phyloP scores from a whole-genome alignment of 805 yeast genomes.

The Isabelozyma gotoi region DNA sequence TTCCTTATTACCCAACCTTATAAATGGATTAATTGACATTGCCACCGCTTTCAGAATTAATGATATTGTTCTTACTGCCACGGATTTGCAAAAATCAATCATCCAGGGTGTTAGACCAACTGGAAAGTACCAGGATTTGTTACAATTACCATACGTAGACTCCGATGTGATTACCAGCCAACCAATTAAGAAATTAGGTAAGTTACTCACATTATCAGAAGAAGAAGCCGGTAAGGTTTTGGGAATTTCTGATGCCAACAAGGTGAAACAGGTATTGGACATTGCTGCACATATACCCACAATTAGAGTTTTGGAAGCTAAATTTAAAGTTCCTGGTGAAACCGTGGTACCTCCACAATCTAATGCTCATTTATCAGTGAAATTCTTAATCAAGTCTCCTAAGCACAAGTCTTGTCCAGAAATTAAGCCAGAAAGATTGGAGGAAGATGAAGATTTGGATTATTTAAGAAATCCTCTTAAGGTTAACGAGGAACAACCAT shows the following conservation, averaged over 20 bases:
- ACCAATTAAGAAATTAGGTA: constrained; percentile 64
- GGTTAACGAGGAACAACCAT: constrained; percentile 67
- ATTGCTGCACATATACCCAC: constrained; percentile 69
- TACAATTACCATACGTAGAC: constrained; percentile 80
- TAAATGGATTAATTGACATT: constrained; percentile 76
- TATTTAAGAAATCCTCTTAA: constrained; percentile 69
- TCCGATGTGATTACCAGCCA: constrained; percentile 41
- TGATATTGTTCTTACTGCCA: constrained; percentile 58
- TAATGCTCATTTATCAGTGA: constrained; percentile 69
- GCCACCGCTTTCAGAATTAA: constrained; percentile 75
- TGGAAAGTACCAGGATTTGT: constrained; percentile 57
- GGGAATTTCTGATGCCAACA: constrained; percentile 48
- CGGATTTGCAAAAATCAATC: constrained; percentile 68
- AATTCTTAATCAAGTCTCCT: constrained; percentile 74
- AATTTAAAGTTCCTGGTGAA: constrained; percentile 88
- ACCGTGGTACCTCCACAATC: constrained; percentile 60
- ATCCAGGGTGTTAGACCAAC: constrained; percentile 70
- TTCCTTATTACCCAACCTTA: constrained; percentile 60
- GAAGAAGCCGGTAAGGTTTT: constrained; percentile 55
- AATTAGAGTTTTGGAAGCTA: constrained; percentile 65
- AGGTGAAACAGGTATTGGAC: constrained; percentile 48
- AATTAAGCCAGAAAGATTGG: constrained; percentile 38
- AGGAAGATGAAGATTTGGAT: constrained; percentile 65
- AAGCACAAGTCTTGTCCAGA: constrained; percentile 58
- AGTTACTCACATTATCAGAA: constrained; percentile 59